Conservation (phyloP, 2,329 filamentous ascomycete species). For the Chaetomiaceae sp. region DNA sequence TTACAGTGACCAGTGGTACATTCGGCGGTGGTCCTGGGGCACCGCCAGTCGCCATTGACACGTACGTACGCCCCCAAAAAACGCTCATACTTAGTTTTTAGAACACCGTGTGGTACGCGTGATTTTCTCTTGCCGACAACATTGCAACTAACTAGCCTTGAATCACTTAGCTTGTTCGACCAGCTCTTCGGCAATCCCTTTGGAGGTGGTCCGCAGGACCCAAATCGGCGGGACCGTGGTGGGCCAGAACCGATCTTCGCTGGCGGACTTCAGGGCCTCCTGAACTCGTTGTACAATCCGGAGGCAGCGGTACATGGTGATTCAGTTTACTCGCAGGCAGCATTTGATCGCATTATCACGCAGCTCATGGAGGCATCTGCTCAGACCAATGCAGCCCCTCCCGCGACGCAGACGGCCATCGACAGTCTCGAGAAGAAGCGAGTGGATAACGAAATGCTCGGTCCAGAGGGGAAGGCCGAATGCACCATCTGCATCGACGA, state of each 20-base stretch:
- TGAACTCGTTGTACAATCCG: constrained; percentile 50
- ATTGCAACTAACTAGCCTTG: constrained; percentile 33
- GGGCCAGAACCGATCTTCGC: constrained; percentile 25
- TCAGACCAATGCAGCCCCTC: constrained; percentile 72
- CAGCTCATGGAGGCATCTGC: constrained; percentile 82
- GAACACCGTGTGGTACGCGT: constrained; percentile 3
- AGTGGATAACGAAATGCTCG: constrained; percentile 66
- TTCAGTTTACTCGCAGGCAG: constrained; percentile 86
- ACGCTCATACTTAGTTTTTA: not conserved
- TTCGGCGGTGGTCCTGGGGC: not conserved
- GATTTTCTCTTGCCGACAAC: constrained; percentile 6
- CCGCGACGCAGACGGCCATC: constrained; percentile 73
- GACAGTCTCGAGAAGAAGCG: constrained; percentile 66
- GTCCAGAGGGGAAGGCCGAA: constrained; percentile 63
- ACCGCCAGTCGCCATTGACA: constrained; percentile 37
- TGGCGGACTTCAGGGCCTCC: constrained; percentile 47
- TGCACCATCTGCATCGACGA: constrained; percentile 96
- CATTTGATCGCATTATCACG: constrained; percentile 81
- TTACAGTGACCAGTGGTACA: constrained; percentile 40
- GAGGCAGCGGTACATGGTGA: constrained; percentile 62
- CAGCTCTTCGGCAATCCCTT: constrained; percentile 38
- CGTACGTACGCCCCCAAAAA: constrained; percentile 37
- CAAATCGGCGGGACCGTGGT: constrained; percentile 18
- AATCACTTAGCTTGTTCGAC: constrained; percentile 41
- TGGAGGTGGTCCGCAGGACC: constrained; percentile 24